phyloP scores from a whole-genome alignment of 306 rosid genomes.

The Cicer bijugum region DNA sequence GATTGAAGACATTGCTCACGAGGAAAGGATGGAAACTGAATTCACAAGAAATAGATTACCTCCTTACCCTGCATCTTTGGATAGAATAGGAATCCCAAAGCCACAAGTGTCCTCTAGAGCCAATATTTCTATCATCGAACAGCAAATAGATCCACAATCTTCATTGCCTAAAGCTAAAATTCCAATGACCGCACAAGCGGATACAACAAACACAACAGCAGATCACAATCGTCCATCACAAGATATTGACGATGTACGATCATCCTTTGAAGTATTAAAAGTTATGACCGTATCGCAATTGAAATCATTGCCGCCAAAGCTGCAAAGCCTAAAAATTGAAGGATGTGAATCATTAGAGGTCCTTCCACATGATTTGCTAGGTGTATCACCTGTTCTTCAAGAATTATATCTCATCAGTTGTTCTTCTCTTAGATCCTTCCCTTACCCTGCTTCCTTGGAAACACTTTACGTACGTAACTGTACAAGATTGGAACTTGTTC shows the following conservation, averaged over 20 bases:
- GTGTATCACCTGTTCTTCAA: conserved; percentile 11
- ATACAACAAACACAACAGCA: conserved; percentile 5
- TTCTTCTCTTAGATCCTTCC: conserved; percentile 39
- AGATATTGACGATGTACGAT: conserved; percentile 46
- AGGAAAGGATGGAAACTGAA: conserved; percentile 36
- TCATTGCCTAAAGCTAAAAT: conserved; percentile 12
- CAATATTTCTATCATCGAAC: conserved; percentile 7
- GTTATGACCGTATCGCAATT: conserved; percentile 42
- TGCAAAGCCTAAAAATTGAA: conserved; percentile 42
- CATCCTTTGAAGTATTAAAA: conserved; percentile 45
- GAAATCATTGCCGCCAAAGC: conserved; percentile 32
- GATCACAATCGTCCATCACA: conserved; percentile 7
- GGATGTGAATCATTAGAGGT: conserved; percentile 39
- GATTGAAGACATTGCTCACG: conserved; percentile 38
- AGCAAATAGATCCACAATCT: conserved; percentile 39
- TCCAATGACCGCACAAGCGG: conserved; percentile 22
- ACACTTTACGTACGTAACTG: conserved; percentile 41
- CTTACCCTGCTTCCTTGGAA: conserved; percentile 26
- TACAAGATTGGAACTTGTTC: conserved; percentile 13
- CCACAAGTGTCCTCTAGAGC: conserved; percentile 1
- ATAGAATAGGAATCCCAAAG: conserved; percentile 27
- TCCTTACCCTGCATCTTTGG: conserved; percentile 22
- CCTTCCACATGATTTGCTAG: conserved; percentile 32
- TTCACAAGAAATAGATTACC: conserved; percentile 23
- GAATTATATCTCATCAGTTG: conserved; percentile 39